Percentiles rank a stretch among this genome's conserved stretches.
Evolutionary conservation across 2,329 filamentous ascomycete species (phyloP).

Genomic region (Epicoccum nigrum): DNA sequence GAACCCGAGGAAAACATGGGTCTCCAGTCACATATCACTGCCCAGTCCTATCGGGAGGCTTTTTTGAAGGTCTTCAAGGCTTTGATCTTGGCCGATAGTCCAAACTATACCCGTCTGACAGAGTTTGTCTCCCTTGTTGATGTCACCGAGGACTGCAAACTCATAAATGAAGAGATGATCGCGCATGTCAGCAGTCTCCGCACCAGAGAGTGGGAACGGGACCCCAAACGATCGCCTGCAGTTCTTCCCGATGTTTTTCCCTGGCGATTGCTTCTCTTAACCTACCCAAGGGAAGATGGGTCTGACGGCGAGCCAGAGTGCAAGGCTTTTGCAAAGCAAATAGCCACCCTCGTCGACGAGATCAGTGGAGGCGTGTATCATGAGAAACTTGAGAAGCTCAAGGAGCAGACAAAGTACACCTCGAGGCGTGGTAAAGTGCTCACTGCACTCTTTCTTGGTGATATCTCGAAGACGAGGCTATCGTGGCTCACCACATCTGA

Average conservation of each 20-base stretch:
- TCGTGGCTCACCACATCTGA: slow-evolving; percentile 31
- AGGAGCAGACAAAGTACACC: slow-evolving; percentile 2
- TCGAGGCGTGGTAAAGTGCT: slow-evolving; percentile 3
- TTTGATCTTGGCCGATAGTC: slow-evolving; percentile 4
- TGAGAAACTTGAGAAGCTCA: slow-evolving; percentile 16
- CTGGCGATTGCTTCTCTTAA: slow-evolving; percentile 34
- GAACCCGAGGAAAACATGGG: background rate
- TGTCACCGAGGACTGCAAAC: slow-evolving; percentile 3
- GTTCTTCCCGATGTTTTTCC: slow-evolving; percentile 35
- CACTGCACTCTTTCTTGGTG: slow-evolving; percentile 28
- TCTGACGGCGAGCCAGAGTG: slow-evolving; percentile 19
- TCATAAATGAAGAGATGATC: slow-evolving; percentile 28
- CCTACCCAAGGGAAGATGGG: slow-evolving; percentile 20
- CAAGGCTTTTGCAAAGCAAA: slow-evolving; percentile 23
- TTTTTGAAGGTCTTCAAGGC: slow-evolving; percentile 27
- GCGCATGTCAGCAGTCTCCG: slow-evolving; percentile 26
- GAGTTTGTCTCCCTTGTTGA: background rate
- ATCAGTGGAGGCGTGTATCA: slow-evolving; percentile 28
- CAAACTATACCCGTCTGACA: slow-evolving; percentile 14
- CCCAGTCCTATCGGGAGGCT: slow-evolving; percentile 17
- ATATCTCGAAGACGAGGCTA: slow-evolving; percentile 28
- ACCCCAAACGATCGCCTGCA: slow-evolving; percentile 20
- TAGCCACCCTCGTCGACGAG: slow-evolving; percentile 20
- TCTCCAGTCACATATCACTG: slow-evolving; percentile 15
- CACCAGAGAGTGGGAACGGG: slow-evolving; percentile 30